Evolutionary conservation across 2,329 filamentous ascomycete genomes (phyloP), one percentile per base, ranked within the genome.

Genomic region (Aspergillus floridensis): DNA sequence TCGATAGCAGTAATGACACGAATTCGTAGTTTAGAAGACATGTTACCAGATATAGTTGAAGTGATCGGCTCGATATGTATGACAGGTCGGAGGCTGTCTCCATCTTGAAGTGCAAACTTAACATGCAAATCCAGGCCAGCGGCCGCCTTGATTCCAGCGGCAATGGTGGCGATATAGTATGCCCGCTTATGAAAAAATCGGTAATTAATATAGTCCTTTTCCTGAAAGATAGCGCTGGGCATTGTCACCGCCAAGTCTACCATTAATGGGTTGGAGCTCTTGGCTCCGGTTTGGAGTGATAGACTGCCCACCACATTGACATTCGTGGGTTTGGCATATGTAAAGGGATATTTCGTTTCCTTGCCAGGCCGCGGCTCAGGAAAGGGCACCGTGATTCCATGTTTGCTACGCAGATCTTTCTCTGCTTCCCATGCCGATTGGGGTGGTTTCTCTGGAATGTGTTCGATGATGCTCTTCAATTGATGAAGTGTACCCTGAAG

Each of bases 161-260:
- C 87, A 58, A 98, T 80, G 64, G 90, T 91, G 35, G 93, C 91
- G 53, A 98, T 79, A 71, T 96, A 98, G 76, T 93, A 98, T 12
- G 95, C 90, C 63, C 93, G 83, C 70, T 96, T 96, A 78, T 97
- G 93, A 72, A 97, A 96, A 77, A 96, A 98, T 62, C 95, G 86
- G 80, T 95, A 84, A 74, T 96, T 92, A 53, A 93, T 82, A 73
- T 93, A 97, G 76, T 99, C 95, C 77, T 98, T 98, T 49, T 96
- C 91, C 70, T 96, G 92, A 69, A 98, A 93, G 12, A 96, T 77
- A 1, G 84, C 78, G 59, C 80, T 67, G 5, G 95, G 93, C 86
- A 99, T 96, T 51, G 90, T 89, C 16, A 96, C 86, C 5, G 93
- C 87, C 83, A 98, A 85, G 74, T 98, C 93, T 60, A 97, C 82